Conservation (phyloP, 176 grass and related monocot species). For the Musa schizocarpa region DNA sequence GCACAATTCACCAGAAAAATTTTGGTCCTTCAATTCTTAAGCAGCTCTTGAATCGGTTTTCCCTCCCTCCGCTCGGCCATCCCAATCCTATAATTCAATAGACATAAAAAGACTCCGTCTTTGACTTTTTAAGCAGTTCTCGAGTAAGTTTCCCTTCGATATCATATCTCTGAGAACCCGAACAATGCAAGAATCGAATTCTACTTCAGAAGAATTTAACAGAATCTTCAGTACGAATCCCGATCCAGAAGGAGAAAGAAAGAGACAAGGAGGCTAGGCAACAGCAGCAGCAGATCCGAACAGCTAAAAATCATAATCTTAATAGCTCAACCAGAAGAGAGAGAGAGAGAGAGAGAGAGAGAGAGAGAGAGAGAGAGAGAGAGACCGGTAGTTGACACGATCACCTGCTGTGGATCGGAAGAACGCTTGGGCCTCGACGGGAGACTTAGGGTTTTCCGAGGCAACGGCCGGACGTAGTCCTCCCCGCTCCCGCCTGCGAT, state of each 20-base stretch:
- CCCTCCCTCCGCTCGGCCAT: background rate
- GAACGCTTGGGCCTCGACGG: constrained; percentile 28
- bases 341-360: background rate
- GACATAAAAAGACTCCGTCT: background rate
- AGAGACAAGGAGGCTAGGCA: background rate
- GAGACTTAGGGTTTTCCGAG: constrained; percentile 39
- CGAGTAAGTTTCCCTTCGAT: background rate
- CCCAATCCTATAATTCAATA: background rate
- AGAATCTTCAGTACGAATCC: background rate
- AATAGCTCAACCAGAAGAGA: background rate
- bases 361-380: background rate
- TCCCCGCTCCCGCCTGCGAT: constrained; percentile 32
- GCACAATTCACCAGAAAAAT: no score
- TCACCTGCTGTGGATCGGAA: constrained; percentile 51
- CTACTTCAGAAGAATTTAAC: background rate
- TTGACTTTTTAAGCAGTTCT: background rate
- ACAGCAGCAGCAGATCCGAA: background rate
- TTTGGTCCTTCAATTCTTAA: no score
- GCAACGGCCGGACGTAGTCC: constrained; percentile 45
- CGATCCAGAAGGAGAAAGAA: background rate
- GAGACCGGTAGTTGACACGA: background rate
- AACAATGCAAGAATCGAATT: background rate
- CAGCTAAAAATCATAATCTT: background rate
- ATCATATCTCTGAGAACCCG: background rate
- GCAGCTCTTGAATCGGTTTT: no score